A percentile compares a stretch with the other conserved stretches of the same genome.
These are phyloP conservation scores for Pestalotiopsis sp. DNA, from an alignment of 2,329 filamentous ascomycete species.

Conservation along the genomic window DNA sequence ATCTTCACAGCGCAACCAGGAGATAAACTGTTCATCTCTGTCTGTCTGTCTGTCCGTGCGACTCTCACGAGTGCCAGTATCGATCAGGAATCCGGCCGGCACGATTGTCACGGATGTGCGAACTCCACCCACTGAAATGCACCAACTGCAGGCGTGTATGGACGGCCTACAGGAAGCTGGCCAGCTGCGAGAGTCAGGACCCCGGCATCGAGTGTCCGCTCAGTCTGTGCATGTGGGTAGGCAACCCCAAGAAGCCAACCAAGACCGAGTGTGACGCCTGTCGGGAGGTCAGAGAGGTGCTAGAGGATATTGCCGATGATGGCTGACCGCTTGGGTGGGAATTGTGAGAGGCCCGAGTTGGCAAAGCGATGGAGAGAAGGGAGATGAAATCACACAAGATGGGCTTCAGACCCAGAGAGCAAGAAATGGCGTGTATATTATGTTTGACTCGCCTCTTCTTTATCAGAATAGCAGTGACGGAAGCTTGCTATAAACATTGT, in stretches of 20 bases:
- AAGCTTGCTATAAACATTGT: too few relatives aligned
- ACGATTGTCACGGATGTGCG: constrained; percentile 33
- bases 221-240: constrained; percentile 41
- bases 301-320: constrained; percentile 30
- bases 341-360: neutral
- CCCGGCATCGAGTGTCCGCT: constrained; percentile 30
- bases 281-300: constrained; percentile 27
- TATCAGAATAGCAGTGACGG: too few relatives aligned
- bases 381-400: too few relatives aligned
- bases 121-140: constrained; percentile 37
- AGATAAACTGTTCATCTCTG: neutral
- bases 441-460: too few relatives aligned
- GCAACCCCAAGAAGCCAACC: constrained; percentile 32
- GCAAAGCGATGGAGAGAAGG: neutral
- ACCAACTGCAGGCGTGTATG: constrained; percentile 32
- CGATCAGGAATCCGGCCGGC: neutral
- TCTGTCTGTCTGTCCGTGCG: neutral
- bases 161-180: constrained; percentile 36
- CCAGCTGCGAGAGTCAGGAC: constrained; percentile 38
- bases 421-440: too few relatives aligned
- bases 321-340: neutral
- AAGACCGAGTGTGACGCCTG: constrained; percentile 36
- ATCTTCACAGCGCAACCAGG: too few relatives aligned
- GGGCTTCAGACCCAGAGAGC: too few relatives aligned
- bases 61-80: neutral